Evolutionary conservation across 106 monocot genomes (phyloP), one percentile per base, ranked within the genome.

Genomic region (Cymbidium sinense): DNA sequence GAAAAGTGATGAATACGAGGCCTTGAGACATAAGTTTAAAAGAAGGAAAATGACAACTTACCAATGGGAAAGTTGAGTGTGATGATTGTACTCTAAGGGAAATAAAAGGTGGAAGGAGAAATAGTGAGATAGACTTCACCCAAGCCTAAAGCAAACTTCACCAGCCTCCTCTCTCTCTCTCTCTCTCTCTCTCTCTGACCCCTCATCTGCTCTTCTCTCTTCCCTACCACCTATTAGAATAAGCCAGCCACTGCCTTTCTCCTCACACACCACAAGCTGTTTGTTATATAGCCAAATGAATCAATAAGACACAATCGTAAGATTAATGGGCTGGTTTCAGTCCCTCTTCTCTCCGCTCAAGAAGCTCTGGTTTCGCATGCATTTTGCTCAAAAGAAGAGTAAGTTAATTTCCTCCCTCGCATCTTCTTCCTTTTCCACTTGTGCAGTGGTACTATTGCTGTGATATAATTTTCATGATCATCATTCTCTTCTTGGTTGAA

Each of bases 311-410:
- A 21, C 58, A 58, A 20, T 2, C 58, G n/a, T 20, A 23, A 58
- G 58, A n/a, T 67, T 5, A 5, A 91, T 91, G 91, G 84, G 84
- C 75, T 91, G 88, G 88, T 70, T 91, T 43, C 84, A 77, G 20
- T 84, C 78, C 83, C 82, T 91, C 82, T 44, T 91, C 84, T 78
- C 79, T 17, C 91, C 91, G 3, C 27, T 91, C 61, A 88, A 84
- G 84, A 91, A 83, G 84, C 80, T 91, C 21, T 91, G 91, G 91
- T 5, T 88, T 74, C 84, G 86, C 37, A 62, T 84, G 77, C 79
- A 84, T 71, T 84, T 77, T 9, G 21, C 80, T 19, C 52, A 73
- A 31, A 73, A 80, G n/a, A 80, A 84, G 77, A 84, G 84, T 84
- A 80, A 5, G 70, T 44, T 25, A 10, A n/a, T 20, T 43, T 11